Evolutionary conservation across 306 rosid species (phyloP), one percentile per base, ranked within the genome.

Genomic region (Lathyrus sativus): DNA sequence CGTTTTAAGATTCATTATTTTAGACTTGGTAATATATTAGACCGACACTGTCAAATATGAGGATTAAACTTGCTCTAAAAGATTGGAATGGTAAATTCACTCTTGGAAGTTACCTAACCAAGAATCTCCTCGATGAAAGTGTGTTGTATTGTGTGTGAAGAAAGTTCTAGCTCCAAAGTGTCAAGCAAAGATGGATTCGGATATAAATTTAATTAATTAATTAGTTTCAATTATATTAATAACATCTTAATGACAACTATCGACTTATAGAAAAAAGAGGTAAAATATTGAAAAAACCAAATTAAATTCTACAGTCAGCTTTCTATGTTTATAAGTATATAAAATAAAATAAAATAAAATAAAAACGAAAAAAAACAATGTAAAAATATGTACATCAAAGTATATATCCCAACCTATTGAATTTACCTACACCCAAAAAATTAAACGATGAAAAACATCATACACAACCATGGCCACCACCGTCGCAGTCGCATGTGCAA

Each of bases 401-500:
- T 37, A 72, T 37, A 72, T 57, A 43, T 18, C 45, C 31, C 26
- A 60, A 71, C 12, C n/a, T 2, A 42, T 12, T 43, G 29, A 13
- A 43, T 44, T 3, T 4, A 19, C 19, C 18, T 38, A 4, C 22
- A 43, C 4, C 39, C 41, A 14, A 15, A 45, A 65, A 14, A 22
- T 22, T 24, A 6, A 72, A 26, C 14, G 45, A 26, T 33, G 15
- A 9, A 15, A 50, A 51, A 6, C 39, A 75, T 75, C 64, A 75
- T 11, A 75, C 79, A 50, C 74, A 75, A 24, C 71, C 85, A 31
- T 66, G 82, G 56, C 89, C 90, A 7, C 85, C 91, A 24, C 84
- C 90, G 8, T 87, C 96, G 10, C 97, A 91, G 8, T 87, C 96
- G 10, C 97, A 91, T 65, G 82, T 75, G 76, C 87, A 89, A 68